These are phyloP conservation scores for Neurospora sp. DNA, from an alignment of 495 filamentous ascomycete genomes.

Conservation along the genomic window DNA sequence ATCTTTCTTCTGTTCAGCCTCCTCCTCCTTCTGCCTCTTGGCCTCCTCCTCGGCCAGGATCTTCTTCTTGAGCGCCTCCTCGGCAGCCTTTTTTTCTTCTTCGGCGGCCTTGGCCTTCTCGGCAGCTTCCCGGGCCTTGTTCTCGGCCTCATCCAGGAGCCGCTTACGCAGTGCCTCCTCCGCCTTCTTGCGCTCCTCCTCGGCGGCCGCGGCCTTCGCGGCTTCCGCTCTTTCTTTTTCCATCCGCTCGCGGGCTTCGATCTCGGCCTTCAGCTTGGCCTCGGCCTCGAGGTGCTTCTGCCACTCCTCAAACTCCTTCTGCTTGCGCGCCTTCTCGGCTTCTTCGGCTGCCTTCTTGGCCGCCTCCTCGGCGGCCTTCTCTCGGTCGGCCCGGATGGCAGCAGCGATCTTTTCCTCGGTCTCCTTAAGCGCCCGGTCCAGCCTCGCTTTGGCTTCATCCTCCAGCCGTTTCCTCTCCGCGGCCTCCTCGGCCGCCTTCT, in stretches of 20 bases:
- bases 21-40: conserved; percentile 38
- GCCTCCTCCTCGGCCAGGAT: conserved; percentile 25
- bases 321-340: conserved; percentile 28
- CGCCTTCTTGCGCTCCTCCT: conserved; percentile 18
- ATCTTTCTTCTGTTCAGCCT: conserved; percentile 41
- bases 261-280: conserved; percentile 35
- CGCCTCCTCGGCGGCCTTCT: conserved; percentile 29
- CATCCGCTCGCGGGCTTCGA: conserved; percentile 31
- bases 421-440: conserved; percentile 43
- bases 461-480: conserved; percentile 16
- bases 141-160: conserved; percentile 1
- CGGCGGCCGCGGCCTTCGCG: conserved; percentile 24
- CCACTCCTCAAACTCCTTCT: conserved; percentile 39
- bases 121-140: conserved; percentile 9
- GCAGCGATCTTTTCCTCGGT: conserved; percentile 28
- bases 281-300: conserved; percentile 31
- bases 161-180: conserved; percentile 15
- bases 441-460: conserved; percentile 34
- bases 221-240: conserved; percentile 25
- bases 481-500: conserved; percentile 22
- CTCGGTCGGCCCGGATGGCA: conserved; percentile 18
- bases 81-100: conserved; percentile 28
- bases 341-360: conserved; percentile 31
- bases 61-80: conserved; percentile 38
- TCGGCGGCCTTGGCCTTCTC: conserved; percentile 18